Evolutionary conservation across 2,329 filamentous ascomycete genomes (phyloP).

Genomic region (Ophiocordyceps australis): DNA sequence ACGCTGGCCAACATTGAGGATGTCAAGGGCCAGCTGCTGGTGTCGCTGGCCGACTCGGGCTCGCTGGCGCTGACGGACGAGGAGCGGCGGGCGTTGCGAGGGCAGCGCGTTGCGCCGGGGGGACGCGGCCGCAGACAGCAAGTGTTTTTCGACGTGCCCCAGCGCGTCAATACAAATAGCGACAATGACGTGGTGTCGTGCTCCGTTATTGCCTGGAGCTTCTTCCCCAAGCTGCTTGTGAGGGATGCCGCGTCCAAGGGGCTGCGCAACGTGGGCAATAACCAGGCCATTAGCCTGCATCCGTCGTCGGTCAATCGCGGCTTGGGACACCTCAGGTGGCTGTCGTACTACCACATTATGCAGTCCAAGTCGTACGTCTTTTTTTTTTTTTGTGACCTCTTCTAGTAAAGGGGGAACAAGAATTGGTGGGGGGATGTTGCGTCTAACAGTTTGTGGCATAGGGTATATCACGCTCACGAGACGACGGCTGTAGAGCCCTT

Average conservation of each 20-base stretch:
- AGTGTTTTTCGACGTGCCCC: slow-evolving; percentile 67
- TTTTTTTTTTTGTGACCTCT: too few relatives aligned
- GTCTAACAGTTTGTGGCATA: too few relatives aligned
- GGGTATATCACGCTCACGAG: slow-evolving; percentile 75
- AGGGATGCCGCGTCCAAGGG: slow-evolving; percentile 59
- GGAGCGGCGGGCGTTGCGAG: slow-evolving; percentile 51
- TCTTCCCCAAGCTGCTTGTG: slow-evolving; percentile 84
- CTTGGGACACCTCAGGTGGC: slow-evolving; percentile 50
- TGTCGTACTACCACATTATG: slow-evolving; percentile 97
- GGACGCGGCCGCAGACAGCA: slow-evolving; percentile 40
- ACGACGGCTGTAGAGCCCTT: slow-evolving; percentile 69
- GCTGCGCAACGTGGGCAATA: slow-evolving; percentile 83
- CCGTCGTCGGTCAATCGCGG: slow-evolving; percentile 79
- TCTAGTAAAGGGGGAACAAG: too few relatives aligned
- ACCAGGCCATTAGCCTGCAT: slow-evolving; percentile 74
- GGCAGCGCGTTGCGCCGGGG: slow-evolving; percentile 40
- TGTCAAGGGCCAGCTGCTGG: slow-evolving; percentile 77
- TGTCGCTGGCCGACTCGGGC: slow-evolving; percentile 70
- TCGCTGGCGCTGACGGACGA: slow-evolving; percentile 59
- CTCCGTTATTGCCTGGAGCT: slow-evolving; percentile 79
- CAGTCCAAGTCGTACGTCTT: slow-evolving; percentile 50
- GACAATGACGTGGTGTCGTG: slow-evolving; percentile 63
- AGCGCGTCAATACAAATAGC: slow-evolving; percentile 56
- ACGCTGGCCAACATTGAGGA: slow-evolving; percentile 88
- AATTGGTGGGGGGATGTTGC: too few relatives aligned